Evolutionary conservation across 495 filamentous ascomycete species (phyloP), one percentile per base, ranked within the genome.

Genomic region (Aspergillus indologenus): DNA sequence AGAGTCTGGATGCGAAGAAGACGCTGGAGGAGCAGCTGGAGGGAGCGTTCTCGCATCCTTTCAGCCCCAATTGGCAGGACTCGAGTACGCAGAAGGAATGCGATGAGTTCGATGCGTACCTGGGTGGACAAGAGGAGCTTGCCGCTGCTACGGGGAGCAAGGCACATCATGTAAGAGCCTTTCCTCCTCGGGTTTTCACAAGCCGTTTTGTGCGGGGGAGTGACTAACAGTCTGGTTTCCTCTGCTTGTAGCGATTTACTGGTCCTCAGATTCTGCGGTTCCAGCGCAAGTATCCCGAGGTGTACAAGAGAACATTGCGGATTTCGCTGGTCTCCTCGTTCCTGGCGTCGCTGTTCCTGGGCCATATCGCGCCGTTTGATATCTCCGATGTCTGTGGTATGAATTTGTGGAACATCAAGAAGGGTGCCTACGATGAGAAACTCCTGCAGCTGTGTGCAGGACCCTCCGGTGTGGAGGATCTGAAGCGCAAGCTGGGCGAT

Each of bases 31-130:
- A 87, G 45, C 90, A 94, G 72, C 73, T 93, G n/a, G 71, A 74
- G 14, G 74, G 72, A 1, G 91, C 88, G 0, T 96, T 98, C 68
- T 89, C 91, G 7, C 89, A 95, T 71, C 87, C 88, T 8, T 92
- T 83, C 74, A 91, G 88, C 57, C 94, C 94, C 8, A 98, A 98
- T 73, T 98, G 94, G 94, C 94, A 98, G 72, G 94, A 98, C 71
- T 85, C 90, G 47, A 96, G 91, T 71, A 98, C 94, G 0, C 91
- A 96, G 76, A 76, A 78, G 51, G 89, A 98, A 71, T 97, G 93
- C 71, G 91, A 96, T 65, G 77, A 80, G 62, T 97, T 96, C 68
- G 92, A 98, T 69, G 79, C 75, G 14, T 74, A 75, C 43, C 77
- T 96, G 8, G 90, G 88, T 0, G 74, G 79, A 11, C 76, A 79